Evolutionary conservation across 2,329 filamentous ascomycete species (phyloP).

Genomic region (Penicillium digitatum): DNA sequence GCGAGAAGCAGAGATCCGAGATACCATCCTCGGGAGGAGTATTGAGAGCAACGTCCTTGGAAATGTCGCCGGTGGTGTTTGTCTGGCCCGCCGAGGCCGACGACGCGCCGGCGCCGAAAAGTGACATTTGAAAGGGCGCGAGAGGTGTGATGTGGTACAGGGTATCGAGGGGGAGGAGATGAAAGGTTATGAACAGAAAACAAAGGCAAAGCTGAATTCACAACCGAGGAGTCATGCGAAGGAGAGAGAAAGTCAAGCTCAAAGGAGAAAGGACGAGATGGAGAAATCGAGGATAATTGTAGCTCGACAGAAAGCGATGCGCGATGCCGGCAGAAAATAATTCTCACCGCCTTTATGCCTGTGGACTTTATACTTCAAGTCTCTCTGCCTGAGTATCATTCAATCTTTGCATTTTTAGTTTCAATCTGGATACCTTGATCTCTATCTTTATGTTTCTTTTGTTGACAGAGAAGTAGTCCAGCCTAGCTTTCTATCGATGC

Average conservation of each 20-base stretch:
- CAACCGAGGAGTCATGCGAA: background rate
- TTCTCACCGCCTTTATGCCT: slow-evolving; percentile 1
- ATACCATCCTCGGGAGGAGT: slow-evolving; percentile 84
- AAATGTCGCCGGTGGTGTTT: slow-evolving; percentile 83
- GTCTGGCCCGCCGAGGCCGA: slow-evolving; percentile 50
- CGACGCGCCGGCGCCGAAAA: slow-evolving; percentile 54
- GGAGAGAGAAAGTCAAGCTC: slow-evolving; percentile 1
- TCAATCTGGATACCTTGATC: accelerated
- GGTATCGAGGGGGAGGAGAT: background rate
- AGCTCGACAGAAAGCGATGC: slow-evolving; percentile 11
- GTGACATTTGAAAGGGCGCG: slow-evolving; percentile 35
- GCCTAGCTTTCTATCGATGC: background rate
- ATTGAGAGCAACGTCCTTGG: slow-evolving; percentile 75
- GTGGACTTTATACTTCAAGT: background rate
- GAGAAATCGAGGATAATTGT: slow-evolving; percentile 4
- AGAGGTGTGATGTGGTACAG: slow-evolving; percentile 4
- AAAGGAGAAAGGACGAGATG: background rate
- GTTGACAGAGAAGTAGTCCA: background rate
- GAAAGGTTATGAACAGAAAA: background rate
- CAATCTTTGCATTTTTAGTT: background rate
- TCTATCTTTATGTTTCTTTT: background rate
- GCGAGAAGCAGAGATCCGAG: slow-evolving; percentile 79
- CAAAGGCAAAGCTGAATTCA: background rate
- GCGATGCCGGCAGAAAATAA: slow-evolving; percentile 7
- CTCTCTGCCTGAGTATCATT: background rate